Conservation (phyloP, 2,329 filamentous ascomycete species). For the Colletotrichum sidae region DNA sequence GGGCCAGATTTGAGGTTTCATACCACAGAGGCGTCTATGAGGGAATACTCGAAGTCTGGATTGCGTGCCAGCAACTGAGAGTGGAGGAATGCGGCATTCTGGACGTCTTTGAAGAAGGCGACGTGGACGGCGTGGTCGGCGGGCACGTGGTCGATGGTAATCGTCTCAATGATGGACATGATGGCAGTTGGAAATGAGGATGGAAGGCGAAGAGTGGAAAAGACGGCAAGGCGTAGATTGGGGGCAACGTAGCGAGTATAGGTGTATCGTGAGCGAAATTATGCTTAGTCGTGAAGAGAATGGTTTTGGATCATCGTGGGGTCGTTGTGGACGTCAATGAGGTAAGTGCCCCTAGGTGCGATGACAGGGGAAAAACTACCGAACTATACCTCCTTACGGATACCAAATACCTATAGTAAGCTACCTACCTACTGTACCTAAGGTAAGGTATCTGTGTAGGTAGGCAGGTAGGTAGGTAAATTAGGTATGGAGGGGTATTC, state of each 20-base stretch:
- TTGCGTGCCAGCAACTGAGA: conserved; percentile 89
- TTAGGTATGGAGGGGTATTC: too few species aligned
- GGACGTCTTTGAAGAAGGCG: conserved; percentile 79
- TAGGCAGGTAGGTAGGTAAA: too few species aligned
- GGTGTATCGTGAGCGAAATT: too few species aligned
- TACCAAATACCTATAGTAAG: too few species aligned
- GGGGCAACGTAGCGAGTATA: not conserved
- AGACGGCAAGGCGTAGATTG: not conserved
- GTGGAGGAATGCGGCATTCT: conserved; percentile 82
- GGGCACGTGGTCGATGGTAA: conserved; percentile 82
- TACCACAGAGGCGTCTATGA: conserved; percentile 87
- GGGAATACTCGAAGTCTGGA: conserved; percentile 88
- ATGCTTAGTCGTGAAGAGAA: too few species aligned
- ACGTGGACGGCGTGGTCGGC: conserved; percentile 75
- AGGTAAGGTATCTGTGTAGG: too few species aligned
- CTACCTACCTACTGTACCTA: too few species aligned
- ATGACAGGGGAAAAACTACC: too few species aligned
- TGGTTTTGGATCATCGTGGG: too few species aligned
- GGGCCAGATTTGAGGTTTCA: conserved; percentile 38
- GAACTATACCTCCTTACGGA: too few species aligned
- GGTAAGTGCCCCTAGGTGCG: too few species aligned
- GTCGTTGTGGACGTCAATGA: too few species aligned
- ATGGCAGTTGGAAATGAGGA: not conserved
- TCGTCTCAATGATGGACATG: conserved; percentile 65
- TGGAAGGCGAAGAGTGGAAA: not conserved